Conservation (phyloP, 1,284 basidiomycete species). For the Sanghuangporus weigelae region DNA sequence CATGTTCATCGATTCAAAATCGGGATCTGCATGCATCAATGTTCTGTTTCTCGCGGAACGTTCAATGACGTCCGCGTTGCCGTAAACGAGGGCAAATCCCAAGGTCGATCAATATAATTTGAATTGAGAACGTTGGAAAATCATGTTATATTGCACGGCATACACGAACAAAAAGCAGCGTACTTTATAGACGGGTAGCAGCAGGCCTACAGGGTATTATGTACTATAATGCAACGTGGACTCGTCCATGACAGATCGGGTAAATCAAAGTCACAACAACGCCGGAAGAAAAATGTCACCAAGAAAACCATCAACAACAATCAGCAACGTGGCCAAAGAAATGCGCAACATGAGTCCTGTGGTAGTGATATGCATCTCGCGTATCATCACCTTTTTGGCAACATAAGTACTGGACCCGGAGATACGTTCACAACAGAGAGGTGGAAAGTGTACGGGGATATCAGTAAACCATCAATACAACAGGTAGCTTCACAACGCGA, state of each 20-base stretch:
- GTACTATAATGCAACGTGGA: background rate
- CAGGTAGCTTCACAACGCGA: slow-evolving; percentile 9
- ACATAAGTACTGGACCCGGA: background rate
- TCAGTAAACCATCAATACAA: background rate
- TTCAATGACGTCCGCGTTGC: too few species aligned
- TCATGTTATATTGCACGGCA: background rate
- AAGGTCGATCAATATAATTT: too few species aligned
- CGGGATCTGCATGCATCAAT: too few species aligned
- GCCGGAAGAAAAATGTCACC: background rate
- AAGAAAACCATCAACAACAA: background rate
- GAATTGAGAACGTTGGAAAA: too few species aligned
- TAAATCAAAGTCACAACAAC: background rate
- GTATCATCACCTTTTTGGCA: background rate
- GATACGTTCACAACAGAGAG: background rate
- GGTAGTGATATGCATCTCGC: background rate
- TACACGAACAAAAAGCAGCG: background rate
- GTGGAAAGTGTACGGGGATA: background rate
- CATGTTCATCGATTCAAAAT: too few species aligned
- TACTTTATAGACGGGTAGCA: background rate
- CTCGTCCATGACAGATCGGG: background rate
- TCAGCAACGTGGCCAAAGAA: background rate
- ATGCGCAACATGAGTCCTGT: background rate
- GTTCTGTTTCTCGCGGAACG: too few species aligned
- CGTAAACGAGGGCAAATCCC: too few species aligned
- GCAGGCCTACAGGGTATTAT: background rate